phyloP scores from a whole-genome alignment of 805 yeast genomes.

The Starmerella ratchasimensis region DNA sequence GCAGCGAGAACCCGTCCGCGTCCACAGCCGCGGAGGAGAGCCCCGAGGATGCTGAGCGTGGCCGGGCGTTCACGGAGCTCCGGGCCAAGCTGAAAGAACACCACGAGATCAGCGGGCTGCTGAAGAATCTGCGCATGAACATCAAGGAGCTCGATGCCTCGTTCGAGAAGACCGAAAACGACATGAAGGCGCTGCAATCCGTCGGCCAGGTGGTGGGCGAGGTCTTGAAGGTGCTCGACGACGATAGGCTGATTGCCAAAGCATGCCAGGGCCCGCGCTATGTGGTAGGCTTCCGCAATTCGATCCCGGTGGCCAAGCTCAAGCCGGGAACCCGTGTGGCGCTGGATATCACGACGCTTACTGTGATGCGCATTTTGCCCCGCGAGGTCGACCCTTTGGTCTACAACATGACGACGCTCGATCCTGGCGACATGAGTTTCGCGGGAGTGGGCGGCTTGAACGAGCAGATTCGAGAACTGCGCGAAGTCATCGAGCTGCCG shows the following conservation, averaged over 20 bases:
- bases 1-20: not conserved
- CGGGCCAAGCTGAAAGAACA: conserved; percentile 83
- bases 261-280: conserved; percentile 96
- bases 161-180: conserved; percentile 89
- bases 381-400: conserved; percentile 97
- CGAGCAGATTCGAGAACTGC: conserved; percentile 88
- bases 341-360: conserved; percentile 90
- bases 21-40: conserved; percentile 1
- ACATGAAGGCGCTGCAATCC: conserved; percentile 89
- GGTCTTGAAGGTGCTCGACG: conserved; percentile 86
- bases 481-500: conserved; percentile 96
- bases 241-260: conserved; percentile 84
- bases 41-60: conserved; percentile 53
- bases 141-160: conserved; percentile 73
- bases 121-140: conserved; percentile 68
- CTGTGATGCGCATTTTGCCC: conserved; percentile 93
- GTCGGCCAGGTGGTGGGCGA: conserved; percentile 97
- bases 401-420: conserved; percentile 94
- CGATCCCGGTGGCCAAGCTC: conserved; percentile 67
- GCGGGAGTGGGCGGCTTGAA: conserved; percentile 91
- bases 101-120: conserved; percentile 82
- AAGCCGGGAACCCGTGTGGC: conserved; percentile 95
- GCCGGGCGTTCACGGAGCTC: conserved; percentile 61
- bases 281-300: conserved; percentile 92
- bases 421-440: conserved; percentile 94